Percentiles rank a stretch among this genome's conserved stretches.
These are phyloP conservation scores for Thuidium tamariscinum DNA, from an alignment of 225 moss, liverwort and hornwort genomes.

Conservation along the genomic window DNA sequence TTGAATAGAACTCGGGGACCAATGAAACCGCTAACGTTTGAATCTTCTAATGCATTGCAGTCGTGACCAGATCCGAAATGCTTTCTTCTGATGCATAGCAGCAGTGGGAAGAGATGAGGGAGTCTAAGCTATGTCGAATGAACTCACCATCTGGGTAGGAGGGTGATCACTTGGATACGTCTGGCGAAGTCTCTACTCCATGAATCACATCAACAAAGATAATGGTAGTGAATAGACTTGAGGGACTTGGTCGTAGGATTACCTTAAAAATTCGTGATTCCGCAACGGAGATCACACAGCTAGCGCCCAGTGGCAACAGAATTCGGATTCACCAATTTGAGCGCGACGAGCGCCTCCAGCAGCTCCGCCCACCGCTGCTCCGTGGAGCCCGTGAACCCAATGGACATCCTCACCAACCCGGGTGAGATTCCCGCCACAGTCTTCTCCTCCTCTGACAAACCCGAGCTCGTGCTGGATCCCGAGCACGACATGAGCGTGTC, in stretches of 20 bases:
- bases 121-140: not conserved
- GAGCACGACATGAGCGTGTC: slow-evolving; percentile 87
- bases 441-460: slow-evolving; percentile 43
- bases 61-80: too few species aligned
- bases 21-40: not conserved
- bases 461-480: slow-evolving; percentile 56
- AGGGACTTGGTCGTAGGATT: not conserved
- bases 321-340: slow-evolving; percentile 38
- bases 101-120: not conserved
- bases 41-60: too few species aligned
- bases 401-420: slow-evolving; percentile 78
- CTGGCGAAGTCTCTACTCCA: not conserved
- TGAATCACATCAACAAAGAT: not conserved
- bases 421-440: slow-evolving; percentile 34
- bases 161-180: not conserved
- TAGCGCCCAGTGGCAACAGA: not conserved
- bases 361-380: slow-evolving; percentile 88
- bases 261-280: not conserved
- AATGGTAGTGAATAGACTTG: not conserved
- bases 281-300: not conserved
- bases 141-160: not conserved
- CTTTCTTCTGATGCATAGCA: not conserved
- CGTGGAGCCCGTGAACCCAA: slow-evolving; percentile 70
- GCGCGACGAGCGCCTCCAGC: slow-evolving; percentile 50
- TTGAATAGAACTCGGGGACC: not conserved